Evolutionary conservation across 257 asterid genomes (phyloP), one percentile per base, ranked within the genome.

Genomic region (Voacanga thouarsii): DNA sequence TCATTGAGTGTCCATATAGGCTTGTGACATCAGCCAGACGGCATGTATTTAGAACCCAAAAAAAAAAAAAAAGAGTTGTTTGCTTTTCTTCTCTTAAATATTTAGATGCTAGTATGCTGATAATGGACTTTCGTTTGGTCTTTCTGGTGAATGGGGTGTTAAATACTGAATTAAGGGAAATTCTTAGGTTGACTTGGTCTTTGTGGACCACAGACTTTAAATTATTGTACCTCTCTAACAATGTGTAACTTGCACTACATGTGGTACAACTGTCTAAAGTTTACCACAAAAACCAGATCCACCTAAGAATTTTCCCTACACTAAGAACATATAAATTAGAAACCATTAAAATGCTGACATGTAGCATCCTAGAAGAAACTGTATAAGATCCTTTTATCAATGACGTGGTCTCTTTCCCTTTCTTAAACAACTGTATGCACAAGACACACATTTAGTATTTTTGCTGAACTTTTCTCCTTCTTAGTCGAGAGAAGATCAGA

Each of bases 401-500:
- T 60, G 37, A 26, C 7, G 26, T 60, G 37, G 59, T 18, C 21
- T 30, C 6, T 63, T 63, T 16, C 68, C 1, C 7, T 63, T 59
- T 56, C 33, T 10, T 30, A 10, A 28, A 28, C 18, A 16, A 33
- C 41, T 12, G 23, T 26, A 9, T 63, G 23, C 8, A 26, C 18
- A 26, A 11, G 33, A 68, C 50, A 41, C 30, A 68, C 49, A 68
- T 68, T 19, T 21, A 19, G 10, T 55, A 3, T 19, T 28, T 68
- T 74, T 53, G 21, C 81, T 83, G 57, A 39, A 55, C 50, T 75
- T 69, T 76, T 64, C 67, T 84, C 82, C 64, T 77, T 77, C 81
- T 73, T 89, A 93, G 99, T 75, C 97, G 96, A 77, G 99, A 96
- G 86, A 96, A 96, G 92, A 89, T 96, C 76, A 96, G 78, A 80